Evolutionary conservation across 192 early-diverging fungal species (phyloP).

Genomic region (Coemansia sp.): DNA sequence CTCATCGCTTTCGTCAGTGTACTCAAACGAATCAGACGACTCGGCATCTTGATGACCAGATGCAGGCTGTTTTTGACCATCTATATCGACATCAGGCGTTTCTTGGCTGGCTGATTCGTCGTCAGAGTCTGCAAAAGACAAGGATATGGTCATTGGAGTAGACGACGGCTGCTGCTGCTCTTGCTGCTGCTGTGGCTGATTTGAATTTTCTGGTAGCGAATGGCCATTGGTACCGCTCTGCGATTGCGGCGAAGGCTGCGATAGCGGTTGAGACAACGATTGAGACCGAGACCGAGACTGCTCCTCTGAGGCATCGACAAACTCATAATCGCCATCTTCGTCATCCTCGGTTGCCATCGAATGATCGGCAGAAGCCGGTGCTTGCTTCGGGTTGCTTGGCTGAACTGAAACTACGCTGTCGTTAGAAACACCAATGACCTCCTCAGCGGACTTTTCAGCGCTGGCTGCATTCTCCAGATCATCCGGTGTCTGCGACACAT

Average conservation of each 20-base stretch:
- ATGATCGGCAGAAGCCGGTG: neutral
- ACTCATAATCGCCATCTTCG: neutral
- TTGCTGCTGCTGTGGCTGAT: neutral
- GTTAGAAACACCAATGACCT: neutral
- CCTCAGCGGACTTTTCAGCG: neutral
- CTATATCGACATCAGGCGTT: neutral
- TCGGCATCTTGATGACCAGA: neutral
- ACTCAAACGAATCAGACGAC: neutral
- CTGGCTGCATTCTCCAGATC: neutral
- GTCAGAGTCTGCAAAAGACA: neutral
- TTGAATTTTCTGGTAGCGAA: neutral
- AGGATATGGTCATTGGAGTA: neutral
- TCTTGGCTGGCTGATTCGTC: neutral
- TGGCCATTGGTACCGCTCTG: neutral
- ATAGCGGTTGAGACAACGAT: neutral
- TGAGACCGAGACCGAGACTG: neutral
- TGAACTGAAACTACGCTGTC: neutral
- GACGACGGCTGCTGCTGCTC: neutral
- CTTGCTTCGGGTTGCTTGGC: neutral
- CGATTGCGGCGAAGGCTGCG: neutral
- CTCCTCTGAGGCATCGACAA: slow-evolving; percentile 10
- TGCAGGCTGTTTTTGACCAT: neutral
- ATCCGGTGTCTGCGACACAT: slow-evolving; percentile 26
- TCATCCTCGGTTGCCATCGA: neutral
- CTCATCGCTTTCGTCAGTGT: neutral